phyloP scores from a whole-genome alignment of 495 filamentous ascomycete species.

The Tuber indicum region DNA sequence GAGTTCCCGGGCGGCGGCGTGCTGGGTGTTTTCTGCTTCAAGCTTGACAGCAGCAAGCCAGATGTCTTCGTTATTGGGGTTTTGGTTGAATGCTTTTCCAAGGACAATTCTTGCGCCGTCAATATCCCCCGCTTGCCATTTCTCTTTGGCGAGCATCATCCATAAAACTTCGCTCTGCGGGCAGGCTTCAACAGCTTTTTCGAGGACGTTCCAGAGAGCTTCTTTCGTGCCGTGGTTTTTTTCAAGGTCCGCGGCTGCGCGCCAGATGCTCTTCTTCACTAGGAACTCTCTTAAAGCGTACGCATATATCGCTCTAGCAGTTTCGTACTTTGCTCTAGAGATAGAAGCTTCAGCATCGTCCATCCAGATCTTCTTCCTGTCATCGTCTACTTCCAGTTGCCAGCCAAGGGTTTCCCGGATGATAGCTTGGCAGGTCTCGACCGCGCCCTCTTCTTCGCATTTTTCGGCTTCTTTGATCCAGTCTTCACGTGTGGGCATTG shows the following conservation, averaged over 20 bases:
- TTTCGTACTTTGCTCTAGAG: slow-evolving; percentile 71
- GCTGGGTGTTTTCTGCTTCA: slow-evolving; percentile 77
- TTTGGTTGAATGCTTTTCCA: slow-evolving; percentile 80
- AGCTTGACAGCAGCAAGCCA: slow-evolving; percentile 93
- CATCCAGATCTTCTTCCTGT: slow-evolving; percentile 90
- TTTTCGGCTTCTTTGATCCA: slow-evolving; percentile 94
- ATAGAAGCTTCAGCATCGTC: slow-evolving; percentile 80
- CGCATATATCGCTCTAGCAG: slow-evolving; percentile 84
- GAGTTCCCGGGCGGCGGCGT: slow-evolving; percentile 70
- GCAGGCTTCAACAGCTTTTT: slow-evolving; percentile 89
- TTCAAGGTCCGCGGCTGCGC: slow-evolving; percentile 84
- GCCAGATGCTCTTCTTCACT: slow-evolving; percentile 75
- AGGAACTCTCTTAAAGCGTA: slow-evolving; percentile 84
- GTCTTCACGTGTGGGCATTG: slow-evolving; percentile 93
- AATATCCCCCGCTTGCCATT: slow-evolving; percentile 77
- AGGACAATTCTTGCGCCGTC: slow-evolving; percentile 79
- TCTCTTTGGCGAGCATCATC: slow-evolving; percentile 92
- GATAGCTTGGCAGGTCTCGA: slow-evolving; percentile 78
- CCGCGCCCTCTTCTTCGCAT: slow-evolving; percentile 85
- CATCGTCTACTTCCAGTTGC: slow-evolving; percentile 91
- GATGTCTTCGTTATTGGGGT: slow-evolving; percentile 92
- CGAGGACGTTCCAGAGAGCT: slow-evolving; percentile 71
- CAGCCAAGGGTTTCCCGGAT: slow-evolving; percentile 90
- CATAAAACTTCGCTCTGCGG: slow-evolving; percentile 85
- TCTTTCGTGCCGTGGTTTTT: slow-evolving; percentile 82